A percentile compares a stretch with the other conserved stretches of the same genome.
Evolutionary conservation across 306 rosid genomes (phyloP).

Genomic region (Malus domestica): DNA sequence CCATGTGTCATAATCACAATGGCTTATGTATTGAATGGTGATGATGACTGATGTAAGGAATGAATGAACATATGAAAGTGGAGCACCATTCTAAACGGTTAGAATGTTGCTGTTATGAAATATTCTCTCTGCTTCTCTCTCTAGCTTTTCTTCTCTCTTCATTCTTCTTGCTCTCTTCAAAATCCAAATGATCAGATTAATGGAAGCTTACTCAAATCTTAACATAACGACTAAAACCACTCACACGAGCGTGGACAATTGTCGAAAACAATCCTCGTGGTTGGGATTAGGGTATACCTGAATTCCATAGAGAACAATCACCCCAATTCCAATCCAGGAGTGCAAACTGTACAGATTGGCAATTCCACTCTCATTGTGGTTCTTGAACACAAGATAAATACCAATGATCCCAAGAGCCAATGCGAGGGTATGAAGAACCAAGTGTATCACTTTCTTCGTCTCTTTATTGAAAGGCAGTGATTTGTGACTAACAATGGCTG

Average conservation of each 20-base stretch:
- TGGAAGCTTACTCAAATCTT: too few relatives aligned
- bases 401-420: conserved; percentile 68
- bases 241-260: background rate
- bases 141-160: too few relatives aligned
- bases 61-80: too few relatives aligned
- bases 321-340: conserved; percentile 82
- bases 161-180: too few relatives aligned
- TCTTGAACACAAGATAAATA: conserved; percentile 57
- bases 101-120: too few relatives aligned
- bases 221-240: background rate
- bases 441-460: conserved; percentile 73
- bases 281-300: conserved; percentile 42
- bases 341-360: conserved; percentile 88
- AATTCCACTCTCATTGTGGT: conserved; percentile 63
- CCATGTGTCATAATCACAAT: too few relatives aligned
- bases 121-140: too few relatives aligned
- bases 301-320: conserved; percentile 57
- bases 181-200: background rate
- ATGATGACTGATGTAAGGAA: too few relatives aligned
- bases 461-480: conserved; percentile 58
- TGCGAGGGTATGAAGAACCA: conserved; percentile 62
- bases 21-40: too few relatives aligned
- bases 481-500: conserved; percentile 82
- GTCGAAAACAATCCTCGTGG: background rate
- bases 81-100: too few relatives aligned